Evolutionary conservation across 768 basidiomycete genomes (phyloP).

Genomic region (Russula compacta): DNA sequence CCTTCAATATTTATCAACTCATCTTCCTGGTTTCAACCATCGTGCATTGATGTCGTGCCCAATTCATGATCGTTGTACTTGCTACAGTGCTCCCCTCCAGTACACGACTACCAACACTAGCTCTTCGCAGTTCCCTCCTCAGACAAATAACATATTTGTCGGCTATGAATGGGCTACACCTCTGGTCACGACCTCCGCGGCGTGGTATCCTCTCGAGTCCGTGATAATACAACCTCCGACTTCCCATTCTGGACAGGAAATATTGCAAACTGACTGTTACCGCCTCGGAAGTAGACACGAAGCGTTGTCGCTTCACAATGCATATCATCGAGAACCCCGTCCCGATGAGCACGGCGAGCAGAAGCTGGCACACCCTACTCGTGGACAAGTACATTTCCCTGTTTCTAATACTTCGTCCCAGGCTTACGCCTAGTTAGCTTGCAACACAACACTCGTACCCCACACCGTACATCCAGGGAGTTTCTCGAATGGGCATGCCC

Average conservation of each 20-base stretch:
- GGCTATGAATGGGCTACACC: conserved; percentile 12
- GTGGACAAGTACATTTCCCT: neutral
- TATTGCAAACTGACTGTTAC: neutral
- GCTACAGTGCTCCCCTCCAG: conserved; percentile 4
- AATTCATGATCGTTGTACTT: conserved; percentile 9
- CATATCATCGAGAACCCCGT: neutral
- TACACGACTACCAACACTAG: neutral
- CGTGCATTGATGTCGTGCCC: conserved; percentile 15
- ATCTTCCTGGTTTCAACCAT: neutral
- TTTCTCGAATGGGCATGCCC: conserved; percentile 1
- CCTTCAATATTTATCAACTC: conserved; percentile 8
- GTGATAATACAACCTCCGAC: neutral
- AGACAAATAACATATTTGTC: conserved; percentile 1
- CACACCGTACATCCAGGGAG: neutral
- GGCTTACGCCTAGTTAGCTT: neutral
- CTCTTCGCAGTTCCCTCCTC: conserved; percentile 7
- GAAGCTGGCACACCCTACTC: neutral
- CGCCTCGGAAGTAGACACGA: neutral
- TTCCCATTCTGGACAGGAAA: neutral
- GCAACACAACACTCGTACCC: neutral
- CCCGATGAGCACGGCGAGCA: neutral
- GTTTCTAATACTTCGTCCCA: neutral
- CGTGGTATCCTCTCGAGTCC: conserved; percentile 6
- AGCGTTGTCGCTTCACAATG: neutral
- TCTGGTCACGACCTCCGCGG: neutral